Conservation (phyloP, 208 protist genomes). For the Leishmania lainsoni region DNA sequence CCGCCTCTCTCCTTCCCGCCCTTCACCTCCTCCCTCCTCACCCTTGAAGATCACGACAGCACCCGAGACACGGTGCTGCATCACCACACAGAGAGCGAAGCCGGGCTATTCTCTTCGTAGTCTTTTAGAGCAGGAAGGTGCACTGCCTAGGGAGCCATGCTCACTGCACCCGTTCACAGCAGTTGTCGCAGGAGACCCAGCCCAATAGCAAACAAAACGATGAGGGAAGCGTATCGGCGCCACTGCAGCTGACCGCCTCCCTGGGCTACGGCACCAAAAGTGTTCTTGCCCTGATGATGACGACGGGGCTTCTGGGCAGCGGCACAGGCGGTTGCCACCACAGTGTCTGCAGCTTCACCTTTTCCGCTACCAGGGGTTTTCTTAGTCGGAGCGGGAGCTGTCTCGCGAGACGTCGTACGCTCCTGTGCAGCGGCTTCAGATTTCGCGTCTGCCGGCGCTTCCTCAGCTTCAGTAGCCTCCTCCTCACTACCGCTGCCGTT, state of each 20-base stretch:
- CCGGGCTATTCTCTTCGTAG: background rate
- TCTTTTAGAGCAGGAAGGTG: background rate
- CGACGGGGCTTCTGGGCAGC: background rate
- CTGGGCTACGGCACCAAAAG: background rate
- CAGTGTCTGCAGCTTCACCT: background rate
- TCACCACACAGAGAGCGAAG: background rate
- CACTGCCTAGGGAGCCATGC: background rate
- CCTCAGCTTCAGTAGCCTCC: background rate
- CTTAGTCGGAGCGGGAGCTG: background rate
- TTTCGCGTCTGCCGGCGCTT: background rate
- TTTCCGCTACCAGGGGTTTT: background rate
- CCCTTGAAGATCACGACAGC: background rate
- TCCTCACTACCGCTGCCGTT: background rate
- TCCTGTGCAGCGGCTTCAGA: background rate
- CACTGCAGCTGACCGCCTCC: constrained; percentile 3
- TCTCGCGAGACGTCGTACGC: background rate
- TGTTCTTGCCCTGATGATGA: background rate
- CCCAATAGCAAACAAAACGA: constrained; percentile 21
- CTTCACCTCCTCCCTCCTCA: background rate
- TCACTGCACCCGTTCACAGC: background rate
- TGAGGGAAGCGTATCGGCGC: constrained; percentile 22
- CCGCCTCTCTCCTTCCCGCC: background rate
- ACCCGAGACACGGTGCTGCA: background rate
- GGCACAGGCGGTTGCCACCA: background rate
- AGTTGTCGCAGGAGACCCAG: constrained; percentile 20